phyloP scores from a whole-genome alignment of 345 rosid species.

The Hibiscus mutabilis region DNA sequence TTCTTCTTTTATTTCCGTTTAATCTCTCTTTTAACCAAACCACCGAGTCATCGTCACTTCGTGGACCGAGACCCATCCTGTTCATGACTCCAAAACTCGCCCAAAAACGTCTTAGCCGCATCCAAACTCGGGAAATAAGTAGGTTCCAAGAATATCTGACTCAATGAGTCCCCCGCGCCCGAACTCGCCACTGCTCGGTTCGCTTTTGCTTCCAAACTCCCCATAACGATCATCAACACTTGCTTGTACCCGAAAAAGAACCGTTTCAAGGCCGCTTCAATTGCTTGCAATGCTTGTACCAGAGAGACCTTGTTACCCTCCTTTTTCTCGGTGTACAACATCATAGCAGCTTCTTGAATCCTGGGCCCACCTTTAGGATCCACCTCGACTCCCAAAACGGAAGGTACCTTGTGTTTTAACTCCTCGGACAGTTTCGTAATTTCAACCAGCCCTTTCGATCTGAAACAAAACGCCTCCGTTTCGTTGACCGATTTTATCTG shows the following conservation, averaged over 20 bases:
- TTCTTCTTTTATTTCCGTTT: not conserved
- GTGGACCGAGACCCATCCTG: slow-evolving; percentile 3
- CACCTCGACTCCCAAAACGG: slow-evolving; percentile 65
- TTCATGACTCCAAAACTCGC: slow-evolving; percentile 55
- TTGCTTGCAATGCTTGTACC: slow-evolving; percentile 71
- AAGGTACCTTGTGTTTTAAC: slow-evolving; percentile 68
- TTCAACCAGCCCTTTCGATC: slow-evolving; percentile 65
- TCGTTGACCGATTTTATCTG: slow-evolving; percentile 34
- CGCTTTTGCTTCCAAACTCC: slow-evolving; percentile 74
- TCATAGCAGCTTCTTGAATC: slow-evolving; percentile 91
- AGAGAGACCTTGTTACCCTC: slow-evolving; percentile 51
- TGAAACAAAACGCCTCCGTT: slow-evolving; percentile 66
- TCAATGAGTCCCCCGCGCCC: slow-evolving; percentile 55
- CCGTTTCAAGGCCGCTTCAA: slow-evolving; percentile 67
- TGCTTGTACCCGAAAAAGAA: slow-evolving; percentile 77
- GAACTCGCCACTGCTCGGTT: slow-evolving; percentile 32
- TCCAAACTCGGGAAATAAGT: slow-evolving; percentile 90
- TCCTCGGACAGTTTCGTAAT: slow-evolving; percentile 54
- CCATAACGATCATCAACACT: slow-evolving; percentile 68
- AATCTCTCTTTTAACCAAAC: not conserved
- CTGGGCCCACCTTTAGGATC: slow-evolving; percentile 94
- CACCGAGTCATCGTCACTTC: not conserved
- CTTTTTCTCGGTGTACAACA: slow-evolving; percentile 45
- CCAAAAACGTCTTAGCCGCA: slow-evolving; percentile 94
- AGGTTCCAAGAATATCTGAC: slow-evolving; percentile 76